phyloP scores from a whole-genome alignment of 129 eudicot genomes.

The Logfia minima region DNA sequence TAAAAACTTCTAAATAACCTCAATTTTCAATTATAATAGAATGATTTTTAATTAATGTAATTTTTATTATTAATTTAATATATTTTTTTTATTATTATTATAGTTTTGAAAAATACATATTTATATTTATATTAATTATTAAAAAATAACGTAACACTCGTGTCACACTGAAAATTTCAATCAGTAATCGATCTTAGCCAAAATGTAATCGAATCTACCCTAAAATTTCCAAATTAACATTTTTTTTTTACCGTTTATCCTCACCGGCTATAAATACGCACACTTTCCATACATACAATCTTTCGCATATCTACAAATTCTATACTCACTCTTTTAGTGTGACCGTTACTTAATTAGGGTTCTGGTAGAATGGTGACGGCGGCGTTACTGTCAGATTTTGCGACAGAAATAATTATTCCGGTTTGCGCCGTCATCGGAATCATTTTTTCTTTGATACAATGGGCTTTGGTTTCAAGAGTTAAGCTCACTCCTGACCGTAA shows the following conservation, averaged over 20 bases:
- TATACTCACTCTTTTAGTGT: background rate
- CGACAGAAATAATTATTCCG: conserved; percentile 73
- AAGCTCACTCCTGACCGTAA: conserved; percentile 52
- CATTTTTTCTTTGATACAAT: conserved; percentile 67
- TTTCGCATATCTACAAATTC: background rate
- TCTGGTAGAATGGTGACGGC: conserved; percentile 47
- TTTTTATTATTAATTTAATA: too few relatives aligned
- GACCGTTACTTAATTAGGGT: conserved; percentile 4
- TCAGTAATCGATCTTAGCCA: too few relatives aligned
- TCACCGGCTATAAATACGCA: conserved; percentile 18
- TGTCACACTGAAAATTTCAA: background rate
- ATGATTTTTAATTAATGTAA: too few relatives aligned
- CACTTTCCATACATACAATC: background rate
- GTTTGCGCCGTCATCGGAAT: conserved; percentile 81
- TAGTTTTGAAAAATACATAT: too few relatives aligned
- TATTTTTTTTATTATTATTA: too few relatives aligned
- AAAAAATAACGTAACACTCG: too few relatives aligned
- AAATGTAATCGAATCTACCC: too few relatives aligned
- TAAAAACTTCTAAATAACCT: too few relatives aligned
- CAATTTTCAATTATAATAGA: too few relatives aligned
- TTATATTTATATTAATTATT: too few relatives aligned
- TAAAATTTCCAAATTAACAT: background rate
- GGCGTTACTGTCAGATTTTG: conserved; percentile 75
- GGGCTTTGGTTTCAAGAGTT: conserved; percentile 71
- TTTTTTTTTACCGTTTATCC: conserved; percentile 14